phyloP scores from a whole-genome alignment of 2,329 filamentous ascomycete species.

The Exutisphaerella laricina region DNA sequence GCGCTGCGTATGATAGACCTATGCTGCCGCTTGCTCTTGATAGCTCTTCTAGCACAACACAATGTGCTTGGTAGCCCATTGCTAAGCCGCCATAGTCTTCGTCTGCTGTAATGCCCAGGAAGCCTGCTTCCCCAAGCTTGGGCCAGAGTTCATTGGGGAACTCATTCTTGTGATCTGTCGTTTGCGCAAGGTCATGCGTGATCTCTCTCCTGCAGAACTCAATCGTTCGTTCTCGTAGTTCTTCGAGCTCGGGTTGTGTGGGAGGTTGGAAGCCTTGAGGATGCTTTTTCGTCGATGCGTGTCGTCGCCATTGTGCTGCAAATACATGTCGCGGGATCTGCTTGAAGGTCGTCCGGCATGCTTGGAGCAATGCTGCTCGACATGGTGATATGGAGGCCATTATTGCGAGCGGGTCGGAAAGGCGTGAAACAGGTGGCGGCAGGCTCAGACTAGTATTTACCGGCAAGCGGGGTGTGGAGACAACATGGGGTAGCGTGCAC shows the following conservation, averaged over 20 bases:
- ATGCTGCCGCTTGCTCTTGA: conserved; percentile 75
- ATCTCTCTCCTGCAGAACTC: conserved; percentile 88
- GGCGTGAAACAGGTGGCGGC: background rate
- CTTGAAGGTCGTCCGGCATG: conserved; percentile 5
- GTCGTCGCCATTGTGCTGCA: conserved; percentile 25
- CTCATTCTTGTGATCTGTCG: conserved; percentile 77
- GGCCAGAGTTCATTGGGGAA: conserved; percentile 91
- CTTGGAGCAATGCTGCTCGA: conserved; percentile 25
- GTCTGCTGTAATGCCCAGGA: conserved; percentile 88
- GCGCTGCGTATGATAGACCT: conserved; percentile 87
- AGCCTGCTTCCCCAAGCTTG: conserved; percentile 84
- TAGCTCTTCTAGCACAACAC: conserved; percentile 90
- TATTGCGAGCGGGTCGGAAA: too few species aligned
- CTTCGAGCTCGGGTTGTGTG: conserved; percentile 64
- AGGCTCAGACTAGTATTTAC: too few species aligned
- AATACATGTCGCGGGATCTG: conserved; percentile 7
- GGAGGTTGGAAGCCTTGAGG: conserved; percentile 64
- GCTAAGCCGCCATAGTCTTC: conserved; percentile 84
- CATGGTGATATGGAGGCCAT: conserved; percentile 22
- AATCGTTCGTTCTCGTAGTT: conserved; percentile 76
- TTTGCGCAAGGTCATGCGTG: conserved; percentile 70
- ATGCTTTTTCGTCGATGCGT: conserved; percentile 61
- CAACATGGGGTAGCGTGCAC: too few species aligned
- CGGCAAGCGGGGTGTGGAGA: too few species aligned
- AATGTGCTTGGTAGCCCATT: conserved; percentile 96